Percentiles rank a stretch among this genome's conserved stretches.
phyloP scores from a whole-genome alignment of 1,139 yeast genomes.

The Candida sanyaensis region DNA sequence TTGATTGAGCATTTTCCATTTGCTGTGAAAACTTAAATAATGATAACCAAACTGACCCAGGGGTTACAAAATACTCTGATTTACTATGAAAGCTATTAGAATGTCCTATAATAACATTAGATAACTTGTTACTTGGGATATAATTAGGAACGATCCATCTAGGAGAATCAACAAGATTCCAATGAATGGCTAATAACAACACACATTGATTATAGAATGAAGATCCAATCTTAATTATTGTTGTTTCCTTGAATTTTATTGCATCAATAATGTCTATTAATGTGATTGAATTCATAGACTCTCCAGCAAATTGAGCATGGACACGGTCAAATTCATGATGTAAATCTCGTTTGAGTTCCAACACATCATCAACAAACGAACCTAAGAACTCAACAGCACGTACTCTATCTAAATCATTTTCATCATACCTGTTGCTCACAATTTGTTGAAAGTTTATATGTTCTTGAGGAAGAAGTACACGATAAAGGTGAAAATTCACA shows the following conservation, averaged over 20 bases:
- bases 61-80: constrained; percentile 27
- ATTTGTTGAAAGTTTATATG: constrained; percentile 22
- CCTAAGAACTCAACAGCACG: constrained; percentile 21
- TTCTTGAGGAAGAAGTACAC: constrained; percentile 22
- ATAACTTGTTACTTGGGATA: constrained; percentile 11
- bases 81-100: constrained; percentile 30
- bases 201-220: constrained; percentile 31
- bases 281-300: constrained; percentile 20
- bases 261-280: constrained; percentile 25
- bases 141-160: constrained; percentile 30
- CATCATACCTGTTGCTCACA: constrained; percentile 26
- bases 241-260: constrained; percentile 18
- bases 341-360: constrained; percentile 12
- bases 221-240: constrained; percentile 16
- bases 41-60: constrained; percentile 16
- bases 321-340: constrained; percentile 20
- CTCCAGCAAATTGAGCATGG: constrained; percentile 26
- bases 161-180: constrained; percentile 24
- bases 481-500: constrained; percentile 29
- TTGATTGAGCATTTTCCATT: constrained; percentile 11
- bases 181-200: constrained; percentile 30
- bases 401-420: constrained; percentile 17
- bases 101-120: constrained; percentile 26
- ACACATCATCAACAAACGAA: constrained; percentile 20
- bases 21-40: constrained; percentile 19